Evolutionary conservation across 345 rosid genomes (phyloP).

Genomic region (Schrenkiella parvula): DNA sequence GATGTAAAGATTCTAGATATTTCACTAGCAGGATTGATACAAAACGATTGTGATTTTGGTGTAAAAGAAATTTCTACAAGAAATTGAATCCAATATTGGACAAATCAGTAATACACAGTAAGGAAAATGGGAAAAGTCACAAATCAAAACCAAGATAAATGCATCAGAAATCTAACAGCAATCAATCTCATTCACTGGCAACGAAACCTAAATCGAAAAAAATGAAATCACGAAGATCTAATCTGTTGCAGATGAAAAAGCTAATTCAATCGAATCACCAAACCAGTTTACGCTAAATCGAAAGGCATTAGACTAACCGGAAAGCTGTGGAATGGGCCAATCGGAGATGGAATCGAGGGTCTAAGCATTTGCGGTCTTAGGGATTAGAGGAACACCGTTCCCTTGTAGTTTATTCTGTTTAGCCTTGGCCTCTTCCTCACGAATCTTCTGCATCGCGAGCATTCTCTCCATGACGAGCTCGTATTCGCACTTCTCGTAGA

Average conservation of each 20-base stretch:
- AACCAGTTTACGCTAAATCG: not conserved
- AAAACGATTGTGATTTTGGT: not conserved
- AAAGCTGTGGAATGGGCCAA: conserved; percentile 4
- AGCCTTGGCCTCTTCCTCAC: conserved; percentile 62
- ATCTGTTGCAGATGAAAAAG: not conserved
- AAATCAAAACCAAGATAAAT: not conserved
- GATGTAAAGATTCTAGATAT: not conserved
- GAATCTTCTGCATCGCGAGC: conserved; percentile 99
- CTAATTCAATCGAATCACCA: conserved; percentile 10
- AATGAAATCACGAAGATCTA: not conserved
- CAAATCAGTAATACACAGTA: not conserved
- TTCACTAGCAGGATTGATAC: not conserved
- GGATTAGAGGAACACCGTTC: conserved; percentile 59
- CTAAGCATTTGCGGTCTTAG: conserved; percentile 83
- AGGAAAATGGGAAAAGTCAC: not conserved
- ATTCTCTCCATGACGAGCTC: conserved; percentile 99
- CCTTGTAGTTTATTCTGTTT: conserved; percentile 46
- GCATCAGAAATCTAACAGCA: not conserved
- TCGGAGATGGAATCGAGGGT: conserved; percentile 12
- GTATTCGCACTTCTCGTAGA: conserved; percentile 95
- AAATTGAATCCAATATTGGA: not conserved
- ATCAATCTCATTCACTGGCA: not conserved
- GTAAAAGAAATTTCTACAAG: not conserved
- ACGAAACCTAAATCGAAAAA: conserved; percentile 16
- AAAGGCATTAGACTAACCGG: conserved; percentile 25